These are phyloP conservation scores for Backusella circina DNA, from an alignment of 192 early-diverging fungal species.

Conservation along the genomic window DNA sequence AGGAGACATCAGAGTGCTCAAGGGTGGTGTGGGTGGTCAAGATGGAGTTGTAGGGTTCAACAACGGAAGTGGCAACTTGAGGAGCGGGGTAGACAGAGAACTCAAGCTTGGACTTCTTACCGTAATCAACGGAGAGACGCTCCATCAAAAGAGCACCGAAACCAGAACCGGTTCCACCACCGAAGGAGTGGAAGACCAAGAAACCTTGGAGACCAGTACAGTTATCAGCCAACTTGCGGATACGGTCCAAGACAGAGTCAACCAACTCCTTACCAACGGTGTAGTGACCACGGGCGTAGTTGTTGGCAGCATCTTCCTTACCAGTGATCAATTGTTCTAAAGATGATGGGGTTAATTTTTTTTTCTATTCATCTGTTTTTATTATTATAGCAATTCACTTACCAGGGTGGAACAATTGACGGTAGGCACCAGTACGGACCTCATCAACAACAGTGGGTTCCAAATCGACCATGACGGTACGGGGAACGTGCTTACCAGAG, in stretches of 20 bases:
- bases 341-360: background rate
- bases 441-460: slow-evolving; percentile 97
- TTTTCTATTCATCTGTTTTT: background rate
- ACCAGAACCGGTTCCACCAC: slow-evolving; percentile 98
- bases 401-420: slow-evolving; percentile 65
- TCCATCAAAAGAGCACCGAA: slow-evolving; percentile 97
- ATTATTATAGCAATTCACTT: background rate
- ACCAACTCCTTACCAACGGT: slow-evolving; percentile 99
- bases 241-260: slow-evolving; percentile 92
- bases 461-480: slow-evolving; percentile 98
- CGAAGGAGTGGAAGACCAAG: slow-evolving; percentile 99
- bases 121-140: slow-evolving; percentile 99
- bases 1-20: slow-evolving; percentile 98
- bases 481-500: slow-evolving; percentile 98
- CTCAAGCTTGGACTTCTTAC: slow-evolving; percentile 99
- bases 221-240: slow-evolving; percentile 97
- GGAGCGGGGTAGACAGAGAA: slow-evolving; percentile 99
- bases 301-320: slow-evolving; percentile 99
- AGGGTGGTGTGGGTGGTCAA: slow-evolving; percentile 98
- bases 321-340: slow-evolving; percentile 98
- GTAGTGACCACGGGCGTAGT: slow-evolving; percentile 99
- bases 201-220: slow-evolving; percentile 98
- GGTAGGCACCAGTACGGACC: slow-evolving; percentile 98
- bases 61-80: slow-evolving; percentile 94
- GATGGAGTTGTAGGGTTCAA: slow-evolving; percentile 99